phyloP scores from a whole-genome alignment of 179 eudicot genomes.

The Camellia oleifera region DNA sequence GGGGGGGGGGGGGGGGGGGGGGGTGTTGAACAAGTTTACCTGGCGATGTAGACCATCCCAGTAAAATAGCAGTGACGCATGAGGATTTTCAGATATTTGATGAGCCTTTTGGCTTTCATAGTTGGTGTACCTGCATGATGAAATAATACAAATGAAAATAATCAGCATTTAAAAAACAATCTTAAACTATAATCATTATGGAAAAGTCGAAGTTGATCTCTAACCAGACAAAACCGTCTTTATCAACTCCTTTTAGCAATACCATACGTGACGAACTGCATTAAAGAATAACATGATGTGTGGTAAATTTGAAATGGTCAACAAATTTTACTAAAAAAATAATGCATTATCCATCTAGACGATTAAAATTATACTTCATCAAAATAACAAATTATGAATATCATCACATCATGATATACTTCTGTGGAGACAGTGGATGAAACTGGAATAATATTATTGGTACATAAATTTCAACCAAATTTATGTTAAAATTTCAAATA shows the following conservation, averaged over 20 bases:
- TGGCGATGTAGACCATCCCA: conserved; percentile 91
- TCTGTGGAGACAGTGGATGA: not conserved
- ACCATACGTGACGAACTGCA: conserved; percentile 93
- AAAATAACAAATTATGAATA: not conserved
- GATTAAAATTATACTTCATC: not conserved
- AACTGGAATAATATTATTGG: no score
- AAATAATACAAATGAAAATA: conserved; percentile 10
- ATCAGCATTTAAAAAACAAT: conserved; percentile 11
- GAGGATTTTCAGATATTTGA: conserved; percentile 80
- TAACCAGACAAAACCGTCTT: conserved; percentile 94
- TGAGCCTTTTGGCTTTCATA: conserved; percentile 80
- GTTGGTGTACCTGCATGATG: conserved; percentile 77
- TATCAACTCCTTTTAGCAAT: conserved; percentile 84
- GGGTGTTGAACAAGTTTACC: conserved; percentile 45
- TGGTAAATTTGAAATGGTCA: conserved; percentile 3
- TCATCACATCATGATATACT: not conserved
- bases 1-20: no score
- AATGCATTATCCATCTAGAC: not conserved
- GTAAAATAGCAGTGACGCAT: conserved; percentile 83
- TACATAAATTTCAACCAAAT: no score
- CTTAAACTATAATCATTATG: conserved; percentile 1
- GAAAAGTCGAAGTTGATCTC: conserved; percentile 16
- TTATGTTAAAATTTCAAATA: no score
- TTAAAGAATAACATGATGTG: conserved; percentile 16
- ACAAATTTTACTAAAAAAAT: not conserved